Base-by-base conservation (phyloP, 2,329 filamentous ascomycete genomes). In the Microcyclospora pomicola region DNA sequence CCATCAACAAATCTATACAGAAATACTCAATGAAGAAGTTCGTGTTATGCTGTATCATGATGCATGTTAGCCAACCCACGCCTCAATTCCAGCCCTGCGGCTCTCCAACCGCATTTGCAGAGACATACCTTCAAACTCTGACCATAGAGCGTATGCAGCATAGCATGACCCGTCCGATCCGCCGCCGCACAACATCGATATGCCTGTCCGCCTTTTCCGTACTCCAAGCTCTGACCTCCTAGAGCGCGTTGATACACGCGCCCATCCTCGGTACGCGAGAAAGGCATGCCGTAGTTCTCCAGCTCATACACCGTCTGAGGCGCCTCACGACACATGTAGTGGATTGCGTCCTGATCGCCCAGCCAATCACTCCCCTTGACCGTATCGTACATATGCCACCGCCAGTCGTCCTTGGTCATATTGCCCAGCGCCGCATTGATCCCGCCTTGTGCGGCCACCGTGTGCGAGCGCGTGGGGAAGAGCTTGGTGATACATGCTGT, bases 361-460 rank as follows among this genome's bases (percentile, higher is more conserved):
- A 73, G 62, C 71, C 71, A 75, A 52, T 75, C 71, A 7, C 63
- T 67, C 11, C 71, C 71, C 56, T 73, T 73, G 28, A 73, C 68
- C 3, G 36, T 38, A 49, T 73, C 69, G 54, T 73, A 75, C 66
- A 73, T 71, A 52, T 75, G 71, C 70, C 70, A 73, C 40, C 69
- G 61, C 67, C 68, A 75, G 46, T 73, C 69, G 51, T 74, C 71
- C 47, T 65, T 57, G 30, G 64, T 65, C 66, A 71, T 71, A 48
- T 72, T 71, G 46, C 68, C 71, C 12, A 74, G 56, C 3, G 70
- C 70, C 9, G 70, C 71, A 52, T 73, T 73, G 52, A 78, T 78
- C 45, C 75, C 75, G 45, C 75, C 74, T 58, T 79, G 75, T 15
- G 75, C 75, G n/a, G 75, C 75, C 41, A 78, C 75, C 9, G 74